Base-by-base conservation (phyloP, 441 rosid genomes). In the Pelargonium australe region DNA sequence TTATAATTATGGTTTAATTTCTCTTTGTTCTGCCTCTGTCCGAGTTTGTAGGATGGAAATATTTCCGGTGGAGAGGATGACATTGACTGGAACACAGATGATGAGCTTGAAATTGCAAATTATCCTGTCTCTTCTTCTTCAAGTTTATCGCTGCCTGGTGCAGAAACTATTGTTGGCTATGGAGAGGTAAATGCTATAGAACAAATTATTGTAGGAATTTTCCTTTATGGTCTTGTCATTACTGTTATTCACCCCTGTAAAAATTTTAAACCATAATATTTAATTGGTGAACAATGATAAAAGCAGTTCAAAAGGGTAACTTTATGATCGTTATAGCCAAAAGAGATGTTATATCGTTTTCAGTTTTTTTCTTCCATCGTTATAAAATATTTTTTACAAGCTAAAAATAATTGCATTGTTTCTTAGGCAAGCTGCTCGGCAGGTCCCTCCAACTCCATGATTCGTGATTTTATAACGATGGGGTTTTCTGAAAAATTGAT, bases 11-110 rank as follows among this genome's bases (percentile, higher is more conserved):
- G 51, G 34, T 63, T 55, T 16, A 40, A 10, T 44, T 64, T 57
- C 2, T 58, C 63, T 8, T 67, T 16, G 12, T 3, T 55, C 10
- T 55, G 19, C 65, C 25, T 23, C 31, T 68, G 5, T 73, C 6
- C 25, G 13, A 63, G 60, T 74, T 4, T 66, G 19, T 43, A 90
- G 96, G 81, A 17, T 45, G 83, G 69, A 37, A 78, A 72, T 69
- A 65, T 81, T 13, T 71, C 74, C 66, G 72, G 78, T 9, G 85
- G 75, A 20, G 85, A 69, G 37, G 85, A 78, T 66, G 69, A 68
- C 60, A 47, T 82, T 72, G 79, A 81, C 71, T 88, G 96, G 95
- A 76, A 82, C 66, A 83, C 86, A 9, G 90, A 88, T 40, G 91
- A 89, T 77, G 97, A 86, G 20, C 76, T 74, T 63, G 91, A 86